These are phyloP conservation scores for Rhodotorula graminis DNA, from an alignment of 768 basidiomycete species.

Conservation along the genomic window DNA sequence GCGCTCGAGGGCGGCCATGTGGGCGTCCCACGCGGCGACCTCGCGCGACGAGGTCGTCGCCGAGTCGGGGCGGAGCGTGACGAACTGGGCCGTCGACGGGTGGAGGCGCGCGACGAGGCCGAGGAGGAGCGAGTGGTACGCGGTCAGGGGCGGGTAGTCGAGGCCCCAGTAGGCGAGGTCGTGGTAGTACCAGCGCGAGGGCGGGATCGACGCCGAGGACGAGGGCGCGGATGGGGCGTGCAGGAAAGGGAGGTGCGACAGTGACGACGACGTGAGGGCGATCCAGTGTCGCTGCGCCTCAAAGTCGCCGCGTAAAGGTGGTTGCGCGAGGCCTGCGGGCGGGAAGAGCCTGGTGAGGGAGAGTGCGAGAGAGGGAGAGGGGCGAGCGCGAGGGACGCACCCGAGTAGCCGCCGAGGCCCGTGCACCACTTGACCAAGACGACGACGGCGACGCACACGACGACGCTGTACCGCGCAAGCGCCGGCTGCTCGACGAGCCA, in stretches of 20 bases:
- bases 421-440: conserved; percentile 62
- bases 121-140: conserved; percentile 54
- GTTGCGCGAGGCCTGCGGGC: conserved; percentile 34
- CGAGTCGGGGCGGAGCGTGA: conserved; percentile 16
- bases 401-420: conserved; percentile 75
- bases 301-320: conserved; percentile 44
- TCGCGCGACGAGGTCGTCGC: conserved; percentile 52
- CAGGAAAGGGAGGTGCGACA: conserved; percentile 33
- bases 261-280: conserved; percentile 39
- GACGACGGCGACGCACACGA: conserved; percentile 9
- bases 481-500: conserved; percentile 8
- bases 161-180: conserved; percentile 88
- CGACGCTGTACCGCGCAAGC: neutral
- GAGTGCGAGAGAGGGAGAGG: neutral
- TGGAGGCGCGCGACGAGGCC: conserved; percentile 24
- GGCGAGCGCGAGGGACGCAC: conserved; percentile 47
- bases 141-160: conserved; percentile 91
- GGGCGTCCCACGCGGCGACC: conserved; percentile 69
- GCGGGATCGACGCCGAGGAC: conserved; percentile 46
- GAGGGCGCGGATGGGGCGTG: neutral
- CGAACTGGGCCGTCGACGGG: conserved; percentile 3
- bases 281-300: conserved; percentile 47
- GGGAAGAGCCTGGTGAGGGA: neutral
- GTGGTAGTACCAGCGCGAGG: conserved; percentile 76
- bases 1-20: conserved; percentile 53